Base-by-base conservation (phyloP, 352 stramenopile species). In the Globisporangium takayamanum region DNA sequence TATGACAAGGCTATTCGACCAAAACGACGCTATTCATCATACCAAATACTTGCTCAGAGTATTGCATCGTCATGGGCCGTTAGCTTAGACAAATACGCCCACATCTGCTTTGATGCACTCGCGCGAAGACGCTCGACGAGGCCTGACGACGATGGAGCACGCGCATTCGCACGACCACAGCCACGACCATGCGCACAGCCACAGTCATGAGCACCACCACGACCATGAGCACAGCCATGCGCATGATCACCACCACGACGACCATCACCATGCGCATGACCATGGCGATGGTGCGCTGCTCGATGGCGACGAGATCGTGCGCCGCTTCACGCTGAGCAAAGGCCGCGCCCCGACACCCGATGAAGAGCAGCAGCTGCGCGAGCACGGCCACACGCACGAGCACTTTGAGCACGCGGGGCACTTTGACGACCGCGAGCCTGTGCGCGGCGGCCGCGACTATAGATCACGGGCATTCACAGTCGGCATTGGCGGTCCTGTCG, bases 401-500 rank as follows among this genome's bases (percentile, higher is more conserved):
- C 84, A 95, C 66, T 75, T 92, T 50, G 85, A 95, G 53, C 78
- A 90, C 63, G 85, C 85, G 0, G 88, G 88, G 18, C 48, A 70
- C 18, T 96, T 84, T 61, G 69, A 73, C 33, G 69, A 85, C 57
- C 85, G 88, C 55, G 87, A 95, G 42, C 64, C 64, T 33, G 57
- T 60, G 57, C 71, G 71, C 30, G 22, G 61, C 22, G 66, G 77
- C 12, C 85, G 89, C 57, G 80, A 97, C 68, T 97, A 78, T 64
- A 53, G 60, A 25, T 64, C 92, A 63, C 88, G 95, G 30, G 90
- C 82, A 5, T 98, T 97, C 69, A 98, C 95, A 2, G 70, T 99
- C 5, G 97, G 97, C 46, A 98, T 99, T 62, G 97, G 96, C 20
- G 97, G 97, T 5, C 96, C 96, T 5, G 96, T 99, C 12, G 96